phyloP scores from a whole-genome alignment of 805 yeast genomes.

The Tetrapisispora phaffii region DNA sequence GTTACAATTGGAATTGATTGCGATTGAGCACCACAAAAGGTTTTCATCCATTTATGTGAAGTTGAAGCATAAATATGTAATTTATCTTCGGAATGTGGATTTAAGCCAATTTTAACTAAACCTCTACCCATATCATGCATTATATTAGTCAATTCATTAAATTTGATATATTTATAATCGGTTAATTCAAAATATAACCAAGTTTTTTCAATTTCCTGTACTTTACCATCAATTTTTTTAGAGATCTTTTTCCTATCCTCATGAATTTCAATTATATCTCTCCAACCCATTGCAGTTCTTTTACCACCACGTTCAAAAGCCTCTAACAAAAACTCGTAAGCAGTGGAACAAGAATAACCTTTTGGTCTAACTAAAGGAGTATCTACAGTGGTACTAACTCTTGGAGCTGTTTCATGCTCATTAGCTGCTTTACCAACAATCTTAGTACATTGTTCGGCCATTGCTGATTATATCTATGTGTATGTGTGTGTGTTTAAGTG shows the following conservation, averaged over 20 bases:
- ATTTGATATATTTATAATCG: conserved; percentile 58
- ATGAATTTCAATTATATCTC: conserved; percentile 66
- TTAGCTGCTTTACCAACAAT: conserved; percentile 59
- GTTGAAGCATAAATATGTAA: conserved; percentile 85
- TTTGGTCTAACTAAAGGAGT: conserved; percentile 51
- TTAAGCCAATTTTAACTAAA: conserved; percentile 59
- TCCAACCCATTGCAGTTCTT: conserved; percentile 59
- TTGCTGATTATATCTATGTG: too few relatives aligned
- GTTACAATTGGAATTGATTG: conserved; percentile 84
- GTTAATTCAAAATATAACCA: conserved; percentile 82
- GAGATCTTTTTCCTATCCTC: conserved; percentile 64
- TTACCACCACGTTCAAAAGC: conserved; percentile 45
- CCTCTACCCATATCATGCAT: conserved; percentile 63
- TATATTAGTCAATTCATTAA: conserved; percentile 41
- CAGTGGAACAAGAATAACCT: conserved; percentile 53
- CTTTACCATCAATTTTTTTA: conserved; percentile 71
- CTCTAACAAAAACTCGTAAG: conserved; percentile 60
- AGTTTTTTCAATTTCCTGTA: conserved; percentile 61
- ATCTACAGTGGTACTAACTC: conserved; percentile 44
- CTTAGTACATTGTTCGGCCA: conserved; percentile 32
- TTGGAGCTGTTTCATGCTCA: conserved; percentile 74
- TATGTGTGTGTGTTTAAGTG: too few relatives aligned
- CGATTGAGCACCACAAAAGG: conserved; percentile 65
- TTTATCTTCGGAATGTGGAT: conserved; percentile 48
- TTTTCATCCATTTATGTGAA: conserved; percentile 83